A percentile compares a stretch with the other conserved stretches of the same genome.
Conservation (phyloP, 2,329 filamentous ascomycete genomes). For the Pseudocercospora crystallina region DNA sequence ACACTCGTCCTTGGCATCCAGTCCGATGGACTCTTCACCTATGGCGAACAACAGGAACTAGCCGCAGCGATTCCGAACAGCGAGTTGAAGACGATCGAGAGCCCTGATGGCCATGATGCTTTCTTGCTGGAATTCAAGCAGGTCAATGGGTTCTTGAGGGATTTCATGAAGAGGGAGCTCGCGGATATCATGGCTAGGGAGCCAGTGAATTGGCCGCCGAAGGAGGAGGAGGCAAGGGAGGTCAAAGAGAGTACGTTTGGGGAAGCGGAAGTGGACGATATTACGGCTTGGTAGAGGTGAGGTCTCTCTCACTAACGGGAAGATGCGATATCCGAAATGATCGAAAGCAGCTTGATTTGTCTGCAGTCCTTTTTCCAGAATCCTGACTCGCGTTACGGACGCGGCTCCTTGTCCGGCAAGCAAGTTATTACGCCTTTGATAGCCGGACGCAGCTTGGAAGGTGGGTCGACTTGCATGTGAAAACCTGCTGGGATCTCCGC, state of each 20-base stretch:
- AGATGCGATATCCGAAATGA: no score
- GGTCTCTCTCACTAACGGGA: no score
- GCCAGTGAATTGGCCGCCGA: conserved; percentile 48
- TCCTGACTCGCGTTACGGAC: no score
- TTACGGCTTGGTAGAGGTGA: conserved; percentile 74
- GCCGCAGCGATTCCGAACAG: conserved; percentile 77
- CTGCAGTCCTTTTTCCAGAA: no score
- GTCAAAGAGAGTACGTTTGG: conserved; percentile 91
- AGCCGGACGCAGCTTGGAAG: no score
- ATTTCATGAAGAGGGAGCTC: conserved; percentile 77
- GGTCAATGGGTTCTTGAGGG: conserved; percentile 83
- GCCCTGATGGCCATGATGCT: conserved; percentile 91
- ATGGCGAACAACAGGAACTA: conserved; percentile 91
- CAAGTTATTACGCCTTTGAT: no score
- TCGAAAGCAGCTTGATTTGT: no score
- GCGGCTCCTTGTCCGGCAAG: no score
- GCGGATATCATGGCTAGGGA: conserved; percentile 78
- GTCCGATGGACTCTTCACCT: conserved; percentile 93
- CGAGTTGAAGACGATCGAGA: conserved; percentile 82
- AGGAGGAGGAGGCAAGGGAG: conserved; percentile 55
- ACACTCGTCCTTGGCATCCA: conserved; percentile 91
- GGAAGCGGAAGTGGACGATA: conserved; percentile 93
- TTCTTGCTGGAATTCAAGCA: conserved; percentile 97
- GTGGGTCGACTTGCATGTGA: no score
- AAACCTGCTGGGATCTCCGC: no score